Percentiles rank a stretch among this genome's conserved stretches.
phyloP scores from a whole-genome alignment of 345 rosid species.

The Brassica carinata region DNA sequence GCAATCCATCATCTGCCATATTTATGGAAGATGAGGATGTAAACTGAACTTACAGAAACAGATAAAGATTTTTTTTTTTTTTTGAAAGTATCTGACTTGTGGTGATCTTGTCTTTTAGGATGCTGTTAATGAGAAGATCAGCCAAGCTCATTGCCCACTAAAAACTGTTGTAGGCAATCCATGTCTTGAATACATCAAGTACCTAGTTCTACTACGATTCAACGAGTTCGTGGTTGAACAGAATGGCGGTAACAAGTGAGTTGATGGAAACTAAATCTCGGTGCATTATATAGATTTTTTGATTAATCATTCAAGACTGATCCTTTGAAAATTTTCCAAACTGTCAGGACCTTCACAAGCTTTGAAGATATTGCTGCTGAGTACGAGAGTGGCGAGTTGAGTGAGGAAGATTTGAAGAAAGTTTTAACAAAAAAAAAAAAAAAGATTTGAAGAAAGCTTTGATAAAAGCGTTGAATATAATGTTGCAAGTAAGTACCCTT shows the following conservation, averaged over 20 bases:
- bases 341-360: conserved; percentile 43
- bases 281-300: neutral
- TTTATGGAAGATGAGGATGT: conserved; percentile 97
- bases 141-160: conserved; percentile 46
- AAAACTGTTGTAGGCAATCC: conserved; percentile 62
- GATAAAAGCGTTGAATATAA: conserved; percentile 61
- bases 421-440: too few relatives aligned
- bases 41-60: neutral
- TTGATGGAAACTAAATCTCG: conserved; percentile 3
- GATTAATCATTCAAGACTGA: neutral
- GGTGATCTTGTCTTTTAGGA: conserved; percentile 44
- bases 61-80: neutral
- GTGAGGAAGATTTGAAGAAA: conserved; percentile 78
- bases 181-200: conserved; percentile 79
- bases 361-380: conserved; percentile 1
- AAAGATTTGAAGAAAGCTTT: conserved; percentile 36
- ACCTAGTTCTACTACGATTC: conserved; percentile 34
- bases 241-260: conserved; percentile 86
- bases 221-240: conserved; percentile 73
- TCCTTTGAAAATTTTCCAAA: conserved; percentile 4
- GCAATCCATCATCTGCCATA: conserved; percentile 80
- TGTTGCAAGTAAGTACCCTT: conserved; percentile 59
- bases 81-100: conserved; percentile 9
- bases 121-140: conserved; percentile 80
- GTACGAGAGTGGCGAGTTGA: conserved; percentile 21